Conservation (phyloP, 768 basidiomycete species). For the Nevesoporus exiguus region DNA sequence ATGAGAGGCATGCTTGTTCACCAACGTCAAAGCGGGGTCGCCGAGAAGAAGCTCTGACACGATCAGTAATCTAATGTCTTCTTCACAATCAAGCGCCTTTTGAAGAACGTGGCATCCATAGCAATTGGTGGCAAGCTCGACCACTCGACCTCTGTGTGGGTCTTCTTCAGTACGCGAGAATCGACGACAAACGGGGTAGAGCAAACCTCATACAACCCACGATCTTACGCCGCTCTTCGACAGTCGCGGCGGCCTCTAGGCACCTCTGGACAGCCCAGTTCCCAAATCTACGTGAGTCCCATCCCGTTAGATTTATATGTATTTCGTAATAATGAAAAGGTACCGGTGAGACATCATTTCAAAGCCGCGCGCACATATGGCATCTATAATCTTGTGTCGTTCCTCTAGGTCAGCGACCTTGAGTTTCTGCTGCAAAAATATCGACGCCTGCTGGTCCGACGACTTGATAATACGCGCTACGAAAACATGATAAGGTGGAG, state of each 20-base stretch:
- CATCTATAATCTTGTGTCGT: conserved; percentile 80
- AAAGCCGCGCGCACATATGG: conserved; percentile 78
- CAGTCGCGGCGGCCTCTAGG: conserved; percentile 71
- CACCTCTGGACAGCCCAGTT: conserved; percentile 92
- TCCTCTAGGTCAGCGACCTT: conserved; percentile 80
- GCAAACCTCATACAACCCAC: conserved; percentile 81
- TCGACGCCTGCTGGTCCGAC: conserved; percentile 87
- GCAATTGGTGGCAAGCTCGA: conserved; percentile 84
- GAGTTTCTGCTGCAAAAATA: conserved; percentile 86
- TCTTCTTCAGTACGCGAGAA: conserved; percentile 8
- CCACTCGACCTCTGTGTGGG: conserved; percentile 63
- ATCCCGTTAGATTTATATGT: conserved; percentile 2
- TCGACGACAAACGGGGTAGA: not conserved
- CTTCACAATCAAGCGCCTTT: conserved; percentile 88
- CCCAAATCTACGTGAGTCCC: conserved; percentile 57
- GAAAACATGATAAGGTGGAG: conserved; percentile 79
- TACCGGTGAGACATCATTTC: conserved; percentile 93
- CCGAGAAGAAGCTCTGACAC: conserved; percentile 82
- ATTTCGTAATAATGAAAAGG: conserved; percentile 3
- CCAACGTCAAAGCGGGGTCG: conserved; percentile 81
- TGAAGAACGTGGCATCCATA: conserved; percentile 89
- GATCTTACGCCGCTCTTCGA: conserved; percentile 76
- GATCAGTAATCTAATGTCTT: conserved; percentile 77
- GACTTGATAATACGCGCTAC: conserved; percentile 85
- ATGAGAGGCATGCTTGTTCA: conserved; percentile 89